Percentiles rank a stretch among this genome's conserved stretches.
phyloP scores from a whole-genome alignment of 2,329 filamentous ascomycete genomes.

The Colletotrichum aenigma region DNA sequence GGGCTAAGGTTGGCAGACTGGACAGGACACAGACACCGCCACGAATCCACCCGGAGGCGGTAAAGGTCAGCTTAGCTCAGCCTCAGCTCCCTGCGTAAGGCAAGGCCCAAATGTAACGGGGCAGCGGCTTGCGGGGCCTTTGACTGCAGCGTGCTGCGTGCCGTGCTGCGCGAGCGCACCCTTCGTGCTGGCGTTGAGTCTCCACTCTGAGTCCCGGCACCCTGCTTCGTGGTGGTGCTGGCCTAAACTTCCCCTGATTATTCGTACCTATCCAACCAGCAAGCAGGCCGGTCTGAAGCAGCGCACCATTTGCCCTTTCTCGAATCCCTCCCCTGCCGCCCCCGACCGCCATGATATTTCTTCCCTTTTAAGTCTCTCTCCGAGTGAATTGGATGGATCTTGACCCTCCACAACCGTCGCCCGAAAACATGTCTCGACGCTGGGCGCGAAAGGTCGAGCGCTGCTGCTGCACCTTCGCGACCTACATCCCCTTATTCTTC shows the following conservation, averaged over 20 bases:
- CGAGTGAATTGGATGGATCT: conserved; percentile 21
- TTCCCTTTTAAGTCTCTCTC: neutral
- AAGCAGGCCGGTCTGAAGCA: neutral
- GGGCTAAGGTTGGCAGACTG: neutral
- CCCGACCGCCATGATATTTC: conserved; percentile 12
- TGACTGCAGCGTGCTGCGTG: neutral
- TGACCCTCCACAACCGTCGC: conserved; percentile 22
- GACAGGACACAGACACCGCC: neutral
- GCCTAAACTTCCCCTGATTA: conserved; percentile 7
- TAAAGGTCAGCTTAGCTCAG: neutral
- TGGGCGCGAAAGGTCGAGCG: conserved; percentile 78
- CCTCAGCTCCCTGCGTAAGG: conserved; percentile 3
- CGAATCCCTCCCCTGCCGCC: neutral
- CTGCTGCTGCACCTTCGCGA: conserved; percentile 78
- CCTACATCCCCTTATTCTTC: conserved; percentile 86
- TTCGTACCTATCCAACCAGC: neutral
- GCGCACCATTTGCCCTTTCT: neutral
- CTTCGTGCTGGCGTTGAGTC: neutral
- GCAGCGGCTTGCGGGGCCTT: neutral
- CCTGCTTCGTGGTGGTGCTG: neutral
- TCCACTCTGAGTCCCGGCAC: neutral
- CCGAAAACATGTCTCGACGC: conserved; percentile 58
- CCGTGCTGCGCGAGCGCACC: neutral
- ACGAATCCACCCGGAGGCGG: neutral
- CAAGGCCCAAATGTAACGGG: neutral